Percentiles rank a stretch among this genome's conserved stretches.
phyloP scores from a whole-genome alignment of 2,329 filamentous ascomycete genomes.

The Fragosphaeria purpurea region DNA sequence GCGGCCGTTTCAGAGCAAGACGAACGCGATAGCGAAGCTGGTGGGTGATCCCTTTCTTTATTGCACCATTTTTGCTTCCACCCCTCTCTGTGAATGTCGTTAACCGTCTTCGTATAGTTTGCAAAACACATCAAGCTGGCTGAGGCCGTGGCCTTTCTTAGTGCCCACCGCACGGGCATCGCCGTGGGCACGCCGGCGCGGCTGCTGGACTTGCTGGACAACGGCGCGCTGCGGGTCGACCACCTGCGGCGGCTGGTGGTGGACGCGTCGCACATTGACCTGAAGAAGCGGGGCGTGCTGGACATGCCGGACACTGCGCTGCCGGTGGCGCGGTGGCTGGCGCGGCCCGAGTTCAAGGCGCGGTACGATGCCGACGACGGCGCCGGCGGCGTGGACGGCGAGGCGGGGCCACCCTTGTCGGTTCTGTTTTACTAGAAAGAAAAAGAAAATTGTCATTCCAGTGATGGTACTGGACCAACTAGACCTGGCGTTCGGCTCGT shows the following conservation, averaged over 20 bases:
- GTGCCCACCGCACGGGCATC: constrained; percentile 63
- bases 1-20: constrained; percentile 69
- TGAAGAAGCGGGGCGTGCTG: constrained; percentile 86
- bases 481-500: too few species aligned
- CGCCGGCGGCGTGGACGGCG: constrained; percentile 11
- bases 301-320: constrained; percentile 92
- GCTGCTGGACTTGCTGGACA: constrained; percentile 70
- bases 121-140: constrained; percentile 96
- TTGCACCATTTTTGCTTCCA: background rate
- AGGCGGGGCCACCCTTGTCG: constrained; percentile 44
- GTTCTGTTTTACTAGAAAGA: constrained; percentile 10
- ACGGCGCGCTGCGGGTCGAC: constrained; percentile 61
- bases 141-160: constrained; percentile 70
- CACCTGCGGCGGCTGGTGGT: constrained; percentile 72
- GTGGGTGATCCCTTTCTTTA: constrained; percentile 23
- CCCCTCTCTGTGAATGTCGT: too few species aligned
- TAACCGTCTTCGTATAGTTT: constrained; percentile 41
- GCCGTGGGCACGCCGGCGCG: constrained; percentile 84
- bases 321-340: constrained; percentile 66
- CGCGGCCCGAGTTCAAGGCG: constrained; percentile 54
- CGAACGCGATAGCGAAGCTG: constrained; percentile 72
- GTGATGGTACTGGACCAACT: too few species aligned
- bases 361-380: constrained; percentile 38
- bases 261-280: constrained; percentile 86
- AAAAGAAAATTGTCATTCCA: too few species aligned